Conservation (phyloP, 108 stramenopile species). For the Pseudonitzschia delicatissima region DNA sequence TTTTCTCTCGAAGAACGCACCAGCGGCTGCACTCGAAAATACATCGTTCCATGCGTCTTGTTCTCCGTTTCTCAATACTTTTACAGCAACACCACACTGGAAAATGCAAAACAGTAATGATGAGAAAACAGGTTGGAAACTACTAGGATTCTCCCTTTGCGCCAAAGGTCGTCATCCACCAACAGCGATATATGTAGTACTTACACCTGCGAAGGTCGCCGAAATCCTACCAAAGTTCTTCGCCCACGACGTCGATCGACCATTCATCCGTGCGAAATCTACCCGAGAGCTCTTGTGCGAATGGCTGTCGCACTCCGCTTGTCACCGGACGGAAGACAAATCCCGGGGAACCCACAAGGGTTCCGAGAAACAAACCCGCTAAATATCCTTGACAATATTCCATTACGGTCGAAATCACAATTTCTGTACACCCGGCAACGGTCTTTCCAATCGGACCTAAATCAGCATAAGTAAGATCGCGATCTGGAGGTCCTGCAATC, state of each 20-base stretch:
- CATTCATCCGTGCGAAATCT: slow-evolving; percentile 49
- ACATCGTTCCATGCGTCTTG: slow-evolving; percentile 73
- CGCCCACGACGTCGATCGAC: slow-evolving; percentile 44
- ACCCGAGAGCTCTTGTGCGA: slow-evolving; percentile 16
- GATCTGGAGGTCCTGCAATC: not conserved
- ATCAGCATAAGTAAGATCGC: slow-evolving; percentile 29
- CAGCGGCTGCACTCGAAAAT: slow-evolving; percentile 56
- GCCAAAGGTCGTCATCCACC: no score
- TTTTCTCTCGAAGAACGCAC: slow-evolving; percentile 67
- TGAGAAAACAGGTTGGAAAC: no score
- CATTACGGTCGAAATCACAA: slow-evolving; percentile 44
- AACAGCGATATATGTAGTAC: not conserved
- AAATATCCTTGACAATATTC: slow-evolving; percentile 62
- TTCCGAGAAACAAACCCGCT: slow-evolving; percentile 55
- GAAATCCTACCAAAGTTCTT: slow-evolving; percentile 56
- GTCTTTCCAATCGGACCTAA: slow-evolving; percentile 56
- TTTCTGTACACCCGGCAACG: slow-evolving; percentile 57
- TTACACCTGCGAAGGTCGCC: slow-evolving; percentile 61
- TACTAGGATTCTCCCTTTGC: no score
- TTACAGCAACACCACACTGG: slow-evolving; percentile 39
- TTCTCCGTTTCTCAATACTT: slow-evolving; percentile 49
- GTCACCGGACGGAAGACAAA: slow-evolving; percentile 20
- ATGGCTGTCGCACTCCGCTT: slow-evolving; percentile 3
- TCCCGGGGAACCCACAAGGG: slow-evolving; percentile 47
- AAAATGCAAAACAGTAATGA: no score